A percentile compares a stretch with the other conserved stretches of the same genome.
Evolutionary conservation across 176 grass and related monocot genomes (phyloP).

Genomic region (Rhynchospora pubera): DNA sequence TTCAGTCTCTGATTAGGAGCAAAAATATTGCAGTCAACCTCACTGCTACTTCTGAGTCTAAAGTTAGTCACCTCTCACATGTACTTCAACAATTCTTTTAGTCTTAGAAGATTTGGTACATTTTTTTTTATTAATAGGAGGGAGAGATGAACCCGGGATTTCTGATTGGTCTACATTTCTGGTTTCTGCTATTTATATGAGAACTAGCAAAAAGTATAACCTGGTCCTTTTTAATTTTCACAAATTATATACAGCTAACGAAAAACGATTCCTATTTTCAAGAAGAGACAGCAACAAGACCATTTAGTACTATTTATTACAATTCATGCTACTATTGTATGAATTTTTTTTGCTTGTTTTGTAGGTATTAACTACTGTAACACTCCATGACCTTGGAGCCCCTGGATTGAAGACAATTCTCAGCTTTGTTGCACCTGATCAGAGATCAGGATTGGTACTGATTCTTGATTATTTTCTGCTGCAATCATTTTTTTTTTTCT

Average conservation of each 20-base stretch:
- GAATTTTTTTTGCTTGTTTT: not conserved
- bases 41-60: conserved; percentile 22
- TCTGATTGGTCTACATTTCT: not conserved
- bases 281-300: not conserved
- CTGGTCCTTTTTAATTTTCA: not conserved
- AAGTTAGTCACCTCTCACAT: not conserved
- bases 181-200: not conserved
- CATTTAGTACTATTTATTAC: not conserved
- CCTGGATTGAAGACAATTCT: conserved; percentile 27
- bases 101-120: not conserved
- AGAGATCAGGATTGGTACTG: conserved; percentile 29
- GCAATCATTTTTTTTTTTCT: not conserved
- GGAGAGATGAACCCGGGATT: not conserved
- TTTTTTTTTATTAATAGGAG: not conserved
- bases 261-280: not conserved
- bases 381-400: conserved; percentile 18
- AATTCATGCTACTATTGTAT: not conserved
- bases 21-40: conserved; percentile 25
- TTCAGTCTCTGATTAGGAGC: conserved; percentile 15
- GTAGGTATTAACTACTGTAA: conserved; percentile 21
- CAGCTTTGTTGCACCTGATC: conserved; percentile 25
- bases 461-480: not conserved
- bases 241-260: not conserved
- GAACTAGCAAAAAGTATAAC: not conserved
- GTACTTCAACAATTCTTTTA: not conserved